phyloP scores from a whole-genome alignment of 768 basidiomycete species.

The Mycena maculata region DNA sequence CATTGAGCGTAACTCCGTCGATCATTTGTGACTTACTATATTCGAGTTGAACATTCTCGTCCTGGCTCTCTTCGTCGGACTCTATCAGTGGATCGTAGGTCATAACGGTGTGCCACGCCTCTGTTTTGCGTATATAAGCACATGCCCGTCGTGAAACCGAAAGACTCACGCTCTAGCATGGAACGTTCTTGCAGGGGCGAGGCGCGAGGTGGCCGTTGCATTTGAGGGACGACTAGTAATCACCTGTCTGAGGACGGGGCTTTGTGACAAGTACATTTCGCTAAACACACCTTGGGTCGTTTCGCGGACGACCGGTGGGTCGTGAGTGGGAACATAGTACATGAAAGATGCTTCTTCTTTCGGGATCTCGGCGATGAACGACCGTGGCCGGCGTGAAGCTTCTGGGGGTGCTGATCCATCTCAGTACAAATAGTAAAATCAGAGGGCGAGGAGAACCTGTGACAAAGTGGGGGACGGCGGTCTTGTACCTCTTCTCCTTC shows the following conservation, averaged over 20 bases:
- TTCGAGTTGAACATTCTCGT: slow-evolving; percentile 71
- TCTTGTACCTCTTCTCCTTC: slow-evolving; percentile 64
- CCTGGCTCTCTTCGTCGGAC: slow-evolving; percentile 78
- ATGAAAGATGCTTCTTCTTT: slow-evolving; percentile 60
- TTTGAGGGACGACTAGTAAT: slow-evolving; percentile 16
- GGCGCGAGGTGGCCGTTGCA: slow-evolving; percentile 13
- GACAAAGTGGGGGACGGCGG: slow-evolving; percentile 56
- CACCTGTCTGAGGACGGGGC: slow-evolving; percentile 1
- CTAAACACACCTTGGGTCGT: neutral
- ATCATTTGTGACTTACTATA: slow-evolving; percentile 58
- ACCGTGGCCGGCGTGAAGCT: slow-evolving; percentile 45
- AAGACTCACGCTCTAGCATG: slow-evolving; percentile 60
- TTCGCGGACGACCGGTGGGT: slow-evolving; percentile 35
- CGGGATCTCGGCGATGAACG: slow-evolving; percentile 45
- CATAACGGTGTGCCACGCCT: slow-evolving; percentile 77
- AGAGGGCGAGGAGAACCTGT: slow-evolving; percentile 49
- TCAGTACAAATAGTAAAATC: slow-evolving; percentile 28
- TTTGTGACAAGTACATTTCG: neutral
- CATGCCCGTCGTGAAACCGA: slow-evolving; percentile 15
- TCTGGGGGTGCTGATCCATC: slow-evolving; percentile 40
- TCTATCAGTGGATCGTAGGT: slow-evolving; percentile 74
- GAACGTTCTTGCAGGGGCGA: slow-evolving; percentile 47
- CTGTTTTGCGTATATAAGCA: slow-evolving; percentile 49
- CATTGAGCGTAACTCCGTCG: slow-evolving; percentile 12
- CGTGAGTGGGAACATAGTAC: slow-evolving; percentile 60